Evolutionary conservation across 176 grass and related monocot species (phyloP).

Genomic region (Melocanna baccifera): DNA sequence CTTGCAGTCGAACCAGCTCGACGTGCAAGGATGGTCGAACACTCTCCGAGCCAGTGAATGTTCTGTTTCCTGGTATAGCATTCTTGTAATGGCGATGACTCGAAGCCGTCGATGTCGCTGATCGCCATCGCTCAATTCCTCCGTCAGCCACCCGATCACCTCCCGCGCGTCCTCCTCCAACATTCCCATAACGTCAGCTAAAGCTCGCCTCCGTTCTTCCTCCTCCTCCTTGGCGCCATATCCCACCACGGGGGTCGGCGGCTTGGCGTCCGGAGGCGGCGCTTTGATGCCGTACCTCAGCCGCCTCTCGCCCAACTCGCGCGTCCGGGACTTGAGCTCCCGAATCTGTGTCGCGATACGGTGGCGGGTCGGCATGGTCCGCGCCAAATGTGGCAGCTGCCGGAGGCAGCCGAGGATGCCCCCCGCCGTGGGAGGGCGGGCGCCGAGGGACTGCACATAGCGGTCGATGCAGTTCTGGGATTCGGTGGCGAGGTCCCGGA

Average conservation of each 20-base stretch:
- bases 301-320: background rate
- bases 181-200: too few relatives aligned
- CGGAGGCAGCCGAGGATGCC: background rate
- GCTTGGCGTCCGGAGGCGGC: too few relatives aligned
- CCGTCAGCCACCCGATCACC: too few relatives aligned
- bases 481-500: conserved; percentile 5
- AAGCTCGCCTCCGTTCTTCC: background rate
- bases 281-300: background rate
- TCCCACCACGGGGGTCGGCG: too few relatives aligned
- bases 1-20: too few relatives aligned
- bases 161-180: too few relatives aligned
- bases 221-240: background rate
- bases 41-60: too few relatives aligned
- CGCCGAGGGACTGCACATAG: background rate
- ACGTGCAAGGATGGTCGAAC: too few relatives aligned
- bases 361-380: background rate
- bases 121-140: too few relatives aligned
- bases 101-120: too few relatives aligned
- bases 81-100: too few relatives aligned
- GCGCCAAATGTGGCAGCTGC: background rate
- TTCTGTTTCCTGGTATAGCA: too few relatives aligned
- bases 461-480: background rate
- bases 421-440: background rate
- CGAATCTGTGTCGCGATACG: background rate
- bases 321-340: background rate